phyloP scores from a whole-genome alignment of 2,329 filamentous ascomycete species.

The Coleophoma cylindrospora region DNA sequence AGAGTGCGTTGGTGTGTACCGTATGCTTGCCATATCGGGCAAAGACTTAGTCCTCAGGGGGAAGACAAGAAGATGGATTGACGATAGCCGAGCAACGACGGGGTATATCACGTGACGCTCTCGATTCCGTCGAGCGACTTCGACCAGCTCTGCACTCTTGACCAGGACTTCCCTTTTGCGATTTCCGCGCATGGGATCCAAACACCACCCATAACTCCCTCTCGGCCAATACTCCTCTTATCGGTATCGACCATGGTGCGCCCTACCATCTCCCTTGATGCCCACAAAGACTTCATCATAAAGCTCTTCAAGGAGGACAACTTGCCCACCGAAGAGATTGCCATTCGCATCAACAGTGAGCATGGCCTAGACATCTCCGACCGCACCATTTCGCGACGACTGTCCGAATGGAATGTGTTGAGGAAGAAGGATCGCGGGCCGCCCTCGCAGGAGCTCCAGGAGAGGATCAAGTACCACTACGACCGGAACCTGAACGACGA shows the following conservation, averaged over 20 bases:
- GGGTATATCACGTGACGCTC: no score
- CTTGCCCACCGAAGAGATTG: conserved; percentile 21
- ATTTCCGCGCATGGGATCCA: no score
- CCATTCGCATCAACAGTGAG: conserved; percentile 18
- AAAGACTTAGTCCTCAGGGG: no score
- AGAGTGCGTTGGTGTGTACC: no score
- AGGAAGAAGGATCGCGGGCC: conserved; percentile 19
- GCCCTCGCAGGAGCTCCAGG: conserved; percentile 16
- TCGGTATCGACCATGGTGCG: background rate
- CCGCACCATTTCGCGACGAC: conserved; percentile 21
- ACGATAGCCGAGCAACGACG: no score
- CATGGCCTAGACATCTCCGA: conserved; percentile 21
- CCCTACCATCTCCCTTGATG: conserved; percentile 16
- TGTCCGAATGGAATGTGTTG: conserved; percentile 21
- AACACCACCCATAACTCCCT: conserved; percentile 15
- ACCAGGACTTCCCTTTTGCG: no score
- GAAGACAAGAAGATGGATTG: no score
- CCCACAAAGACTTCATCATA: conserved; percentile 22
- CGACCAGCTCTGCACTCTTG: no score
- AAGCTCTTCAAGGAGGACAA: conserved; percentile 19
- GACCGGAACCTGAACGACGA: conserved; percentile 25
- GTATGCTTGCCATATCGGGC: no score
- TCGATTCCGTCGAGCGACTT: no score
- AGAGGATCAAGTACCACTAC: conserved; percentile 20
- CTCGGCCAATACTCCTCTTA: conserved; percentile 9